A percentile compares a stretch with the other conserved stretches of the same genome.
phyloP scores from a whole-genome alignment of 371 early-diverging fungal species.

The Massospora cicadina region DNA sequence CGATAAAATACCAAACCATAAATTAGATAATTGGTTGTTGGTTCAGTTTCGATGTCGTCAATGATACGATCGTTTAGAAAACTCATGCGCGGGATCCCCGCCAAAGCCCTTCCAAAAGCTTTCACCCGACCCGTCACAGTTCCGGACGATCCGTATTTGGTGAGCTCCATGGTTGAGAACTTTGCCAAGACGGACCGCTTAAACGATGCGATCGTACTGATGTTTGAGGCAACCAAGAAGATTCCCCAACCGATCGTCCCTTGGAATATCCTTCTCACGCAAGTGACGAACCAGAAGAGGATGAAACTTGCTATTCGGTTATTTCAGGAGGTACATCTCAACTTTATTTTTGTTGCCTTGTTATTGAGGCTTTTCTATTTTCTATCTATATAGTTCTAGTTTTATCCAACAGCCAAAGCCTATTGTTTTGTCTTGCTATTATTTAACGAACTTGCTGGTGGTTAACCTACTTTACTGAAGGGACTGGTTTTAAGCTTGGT shows the following conservation, averaged over 20 bases:
- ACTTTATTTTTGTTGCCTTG: neutral
- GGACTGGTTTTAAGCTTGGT: too few relatives aligned
- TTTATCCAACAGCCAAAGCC: too few relatives aligned
- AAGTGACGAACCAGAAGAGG: neutral
- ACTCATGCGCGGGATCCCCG: too few relatives aligned
- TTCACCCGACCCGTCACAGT: neutral
- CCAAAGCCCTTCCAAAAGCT: neutral
- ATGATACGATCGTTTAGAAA: too few relatives aligned
- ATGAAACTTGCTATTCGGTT: neutral
- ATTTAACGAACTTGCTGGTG: too few relatives aligned
- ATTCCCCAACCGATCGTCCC: neutral
- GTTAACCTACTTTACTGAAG: too few relatives aligned
- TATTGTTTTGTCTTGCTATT: too few relatives aligned
- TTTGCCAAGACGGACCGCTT: neutral
- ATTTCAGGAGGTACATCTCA: neutral
- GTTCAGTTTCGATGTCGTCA: too few relatives aligned
- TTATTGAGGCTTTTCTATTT: too few relatives aligned
- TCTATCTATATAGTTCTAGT: too few relatives aligned
- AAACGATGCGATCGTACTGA: conserved; percentile 3
- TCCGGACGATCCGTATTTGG: neutral
- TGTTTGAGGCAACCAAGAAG: neutral
- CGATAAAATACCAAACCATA: too few relatives aligned
- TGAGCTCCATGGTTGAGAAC: neutral
- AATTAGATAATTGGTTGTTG: too few relatives aligned
- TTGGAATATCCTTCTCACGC: neutral